phyloP scores from a whole-genome alignment of 1,139 yeast genomes.

The Hyphopichia buzzinii region DNA sequence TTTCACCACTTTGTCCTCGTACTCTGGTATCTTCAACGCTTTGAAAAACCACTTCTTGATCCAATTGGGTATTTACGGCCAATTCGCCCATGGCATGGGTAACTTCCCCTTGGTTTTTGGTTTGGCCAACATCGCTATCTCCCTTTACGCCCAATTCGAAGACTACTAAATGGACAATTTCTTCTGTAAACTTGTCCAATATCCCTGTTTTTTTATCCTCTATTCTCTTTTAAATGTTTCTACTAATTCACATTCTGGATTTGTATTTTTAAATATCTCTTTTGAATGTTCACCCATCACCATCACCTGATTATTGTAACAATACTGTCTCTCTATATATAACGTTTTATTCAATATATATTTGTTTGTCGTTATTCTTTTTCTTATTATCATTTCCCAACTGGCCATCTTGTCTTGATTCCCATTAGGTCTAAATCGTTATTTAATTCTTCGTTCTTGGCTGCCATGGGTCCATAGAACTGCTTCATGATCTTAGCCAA shows the following conservation, averaged over 20 bases:
- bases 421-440: constrained; percentile 40
- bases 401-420: constrained; percentile 38
- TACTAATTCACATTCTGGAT: constrained; percentile 5
- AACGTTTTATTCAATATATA: background rate
- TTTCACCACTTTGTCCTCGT: constrained; percentile 27
- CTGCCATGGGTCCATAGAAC: constrained; percentile 41
- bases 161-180: constrained; percentile 22
- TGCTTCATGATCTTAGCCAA: constrained; percentile 47
- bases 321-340: constrained; percentile 5
- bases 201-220: background rate
- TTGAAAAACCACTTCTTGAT: constrained; percentile 34
- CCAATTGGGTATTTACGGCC: constrained; percentile 37
- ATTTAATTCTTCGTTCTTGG: constrained; percentile 32
- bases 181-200: constrained; percentile 2
- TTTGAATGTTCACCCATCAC: constrained; percentile 13
- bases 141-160: constrained; percentile 52
- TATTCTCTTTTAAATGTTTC: background rate
- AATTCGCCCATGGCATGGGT: constrained; percentile 40
- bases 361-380: background rate
- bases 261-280: constrained; percentile 11
- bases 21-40: constrained; percentile 34
- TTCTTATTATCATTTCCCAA: constrained; percentile 5
- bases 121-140: constrained; percentile 45
- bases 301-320: constrained; percentile 6
- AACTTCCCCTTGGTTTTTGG: constrained; percentile 49